phyloP scores from a whole-genome alignment of 805 yeast genomes.

The Ogataea populi-albae region DNA sequence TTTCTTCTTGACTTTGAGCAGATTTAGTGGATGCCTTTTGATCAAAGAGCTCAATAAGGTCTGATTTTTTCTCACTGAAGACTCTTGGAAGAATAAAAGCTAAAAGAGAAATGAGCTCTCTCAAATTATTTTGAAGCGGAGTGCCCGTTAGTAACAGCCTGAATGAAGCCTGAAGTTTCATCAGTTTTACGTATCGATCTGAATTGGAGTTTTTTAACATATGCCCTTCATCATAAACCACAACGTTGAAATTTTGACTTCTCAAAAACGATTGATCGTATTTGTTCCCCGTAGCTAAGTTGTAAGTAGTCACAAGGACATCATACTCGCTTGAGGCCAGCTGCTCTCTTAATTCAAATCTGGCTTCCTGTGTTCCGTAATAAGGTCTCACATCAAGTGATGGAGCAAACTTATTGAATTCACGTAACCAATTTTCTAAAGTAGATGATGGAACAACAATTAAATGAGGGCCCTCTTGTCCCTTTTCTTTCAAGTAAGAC shows the following conservation, averaged over 20 bases:
- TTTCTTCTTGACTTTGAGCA: conserved; percentile 34
- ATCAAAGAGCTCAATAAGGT: conserved; percentile 76
- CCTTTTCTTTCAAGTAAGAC: conserved; percentile 71
- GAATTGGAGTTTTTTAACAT: conserved; percentile 87
- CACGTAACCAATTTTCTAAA: conserved; percentile 95
- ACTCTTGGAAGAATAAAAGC: conserved; percentile 86
- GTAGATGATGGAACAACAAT: conserved; percentile 97
- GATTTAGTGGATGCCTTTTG: conserved; percentile 74
- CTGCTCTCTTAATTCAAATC: conserved; percentile 78
- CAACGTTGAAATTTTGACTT: conserved; percentile 72
- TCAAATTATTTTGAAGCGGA: conserved; percentile 89
- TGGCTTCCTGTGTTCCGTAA: conserved; percentile 82
- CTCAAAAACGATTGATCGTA: conserved; percentile 77
- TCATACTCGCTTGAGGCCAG: conserved; percentile 62
- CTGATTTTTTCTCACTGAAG: conserved; percentile 79
- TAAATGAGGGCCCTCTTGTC: conserved; percentile 74
- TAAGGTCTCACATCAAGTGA: conserved; percentile 80
- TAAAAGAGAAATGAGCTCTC: conserved; percentile 83
- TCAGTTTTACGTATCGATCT: conserved; percentile 83
- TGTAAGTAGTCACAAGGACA: conserved; percentile 92
- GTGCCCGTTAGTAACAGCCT: conserved; percentile 92
- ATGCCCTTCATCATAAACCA: conserved; percentile 97
- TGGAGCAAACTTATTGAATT: conserved; percentile 87
- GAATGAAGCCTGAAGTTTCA: conserved; percentile 81
- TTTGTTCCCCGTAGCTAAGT: conserved; percentile 83